A percentile compares a stretch with the other conserved stretches of the same genome.
phyloP scores from a whole-genome alignment of 768 basidiomycete genomes.

The Clitopilus hobsonii region DNA sequence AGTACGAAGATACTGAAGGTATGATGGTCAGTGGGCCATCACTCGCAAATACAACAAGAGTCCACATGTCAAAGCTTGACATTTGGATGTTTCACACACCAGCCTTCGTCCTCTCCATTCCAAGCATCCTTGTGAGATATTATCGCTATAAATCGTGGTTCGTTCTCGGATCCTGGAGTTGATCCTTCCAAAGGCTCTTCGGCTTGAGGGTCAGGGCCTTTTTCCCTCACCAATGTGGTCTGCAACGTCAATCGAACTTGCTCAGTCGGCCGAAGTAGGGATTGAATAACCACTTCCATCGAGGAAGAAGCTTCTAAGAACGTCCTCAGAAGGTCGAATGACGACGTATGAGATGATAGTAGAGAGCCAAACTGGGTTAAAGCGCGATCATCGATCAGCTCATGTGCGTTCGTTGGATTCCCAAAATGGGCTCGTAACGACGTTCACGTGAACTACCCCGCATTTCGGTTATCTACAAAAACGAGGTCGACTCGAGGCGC shows the following conservation, averaged over 20 bases:
- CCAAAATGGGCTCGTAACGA: neutral
- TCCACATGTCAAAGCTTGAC: no score
- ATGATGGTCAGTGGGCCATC: slow-evolving; percentile 7
- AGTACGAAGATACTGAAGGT: slow-evolving; percentile 39
- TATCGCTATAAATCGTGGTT: slow-evolving; percentile 39
- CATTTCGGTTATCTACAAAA: neutral
- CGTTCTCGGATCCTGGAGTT: slow-evolving; percentile 11
- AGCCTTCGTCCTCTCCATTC: slow-evolving; percentile 46
- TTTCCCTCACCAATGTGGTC: slow-evolving; percentile 21
- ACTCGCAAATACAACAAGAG: no score
- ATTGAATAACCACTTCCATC: slow-evolving; percentile 6
- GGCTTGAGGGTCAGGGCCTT: neutral
- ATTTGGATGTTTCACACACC: slow-evolving; percentile 30
- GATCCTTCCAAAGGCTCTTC: neutral
- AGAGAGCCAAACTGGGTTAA: neutral
- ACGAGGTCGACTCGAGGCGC: neutral
- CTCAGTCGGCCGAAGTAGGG: slow-evolving; percentile 32
- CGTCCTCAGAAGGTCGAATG: neutral
- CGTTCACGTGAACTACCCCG: neutral
- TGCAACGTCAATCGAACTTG: slow-evolving; percentile 39
- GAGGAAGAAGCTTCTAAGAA: neutral
- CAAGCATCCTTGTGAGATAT: slow-evolving; percentile 41
- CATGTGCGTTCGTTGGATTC: neutral
- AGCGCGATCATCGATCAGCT: neutral
- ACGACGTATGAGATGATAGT: slow-evolving; percentile 1